phyloP scores from a whole-genome alignment of 768 basidiomycete species.

The Lactifluus subvellereus region DNA sequence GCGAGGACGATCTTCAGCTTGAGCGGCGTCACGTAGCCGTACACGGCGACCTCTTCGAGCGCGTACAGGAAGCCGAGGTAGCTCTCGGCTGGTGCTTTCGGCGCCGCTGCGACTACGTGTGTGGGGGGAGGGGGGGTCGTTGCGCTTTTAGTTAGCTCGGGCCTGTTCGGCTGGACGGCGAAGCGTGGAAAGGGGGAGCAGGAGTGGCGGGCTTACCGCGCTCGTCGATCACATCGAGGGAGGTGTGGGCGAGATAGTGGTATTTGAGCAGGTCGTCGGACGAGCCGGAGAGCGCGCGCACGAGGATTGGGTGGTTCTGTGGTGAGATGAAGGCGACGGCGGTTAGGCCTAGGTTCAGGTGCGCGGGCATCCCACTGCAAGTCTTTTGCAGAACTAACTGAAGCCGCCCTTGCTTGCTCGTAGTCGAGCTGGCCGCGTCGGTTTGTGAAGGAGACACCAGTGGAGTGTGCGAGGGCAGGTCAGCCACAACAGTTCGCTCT shows the following conservation, averaged over 20 bases:
- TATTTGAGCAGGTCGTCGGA: conserved; percentile 68
- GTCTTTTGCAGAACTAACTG: too few relatives aligned
- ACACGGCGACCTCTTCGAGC: conserved; percentile 91
- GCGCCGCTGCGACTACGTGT: conserved; percentile 34
- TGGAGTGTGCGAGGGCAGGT: too few relatives aligned
- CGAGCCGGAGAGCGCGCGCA: conserved; percentile 61
- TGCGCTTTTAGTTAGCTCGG: neutral
- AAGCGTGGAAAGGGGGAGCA: conserved; percentile 4
- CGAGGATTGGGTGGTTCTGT: conserved; percentile 74
- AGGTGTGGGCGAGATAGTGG: conserved; percentile 88
- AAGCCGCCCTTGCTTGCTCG: too few relatives aligned
- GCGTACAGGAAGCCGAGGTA: conserved; percentile 82
- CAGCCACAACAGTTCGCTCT: too few relatives aligned
- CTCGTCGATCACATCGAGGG: conserved; percentile 87
- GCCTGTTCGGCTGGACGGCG: neutral
- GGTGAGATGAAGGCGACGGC: conserved; percentile 84
- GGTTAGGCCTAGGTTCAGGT: conserved; percentile 58
- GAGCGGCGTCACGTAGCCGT: conserved; percentile 85
- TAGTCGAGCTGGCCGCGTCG: too few relatives aligned
- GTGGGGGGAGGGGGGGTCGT: too few relatives aligned
- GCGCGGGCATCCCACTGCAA: conserved; percentile 42
- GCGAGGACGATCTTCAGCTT: conserved; percentile 84
- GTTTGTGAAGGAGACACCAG: too few relatives aligned
- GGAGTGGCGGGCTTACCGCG: conserved; percentile 52
- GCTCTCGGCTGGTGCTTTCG: conserved; percentile 59